These are phyloP conservation scores for Wickerhamomyces sydowiorum DNA, from an alignment of 805 yeast genomes.

Conservation along the genomic window DNA sequence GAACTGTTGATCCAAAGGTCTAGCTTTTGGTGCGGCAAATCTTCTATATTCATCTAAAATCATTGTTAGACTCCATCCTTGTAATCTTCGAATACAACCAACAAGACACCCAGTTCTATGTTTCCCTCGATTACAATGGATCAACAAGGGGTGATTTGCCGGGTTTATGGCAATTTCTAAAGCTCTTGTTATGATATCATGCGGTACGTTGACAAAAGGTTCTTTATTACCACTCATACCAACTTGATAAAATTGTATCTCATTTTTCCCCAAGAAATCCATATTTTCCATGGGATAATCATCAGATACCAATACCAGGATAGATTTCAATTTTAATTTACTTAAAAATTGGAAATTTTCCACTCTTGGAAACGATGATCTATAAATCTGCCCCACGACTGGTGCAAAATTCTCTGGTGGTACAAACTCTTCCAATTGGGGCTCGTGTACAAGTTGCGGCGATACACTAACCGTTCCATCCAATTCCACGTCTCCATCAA, in stretches of 20 bases:
- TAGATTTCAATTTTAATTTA: conserved; percentile 59
- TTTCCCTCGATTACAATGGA: conserved; percentile 95
- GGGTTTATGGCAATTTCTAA: conserved; percentile 79
- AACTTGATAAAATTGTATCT: conserved; percentile 72
- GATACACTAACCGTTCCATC: too few species aligned
- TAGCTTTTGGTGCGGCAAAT: conserved; percentile 90
- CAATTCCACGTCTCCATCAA: too few species aligned
- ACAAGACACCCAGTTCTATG: conserved; percentile 96
- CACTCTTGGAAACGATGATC: conserved; percentile 85
- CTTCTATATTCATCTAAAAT: conserved; percentile 93
- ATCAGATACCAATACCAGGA: conserved; percentile 85
- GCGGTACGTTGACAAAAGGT: conserved; percentile 76
- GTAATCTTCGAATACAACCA: conserved; percentile 85
- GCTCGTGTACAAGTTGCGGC: too few species aligned
- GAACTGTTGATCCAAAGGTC: conserved; percentile 94
- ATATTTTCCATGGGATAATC: conserved; percentile 77
- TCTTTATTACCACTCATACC: conserved; percentile 96
- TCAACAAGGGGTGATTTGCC: conserved; percentile 81
- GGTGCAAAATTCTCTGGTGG: conserved; percentile 92
- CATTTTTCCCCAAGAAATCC: conserved; percentile 54
- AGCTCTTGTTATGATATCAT: conserved; percentile 70
- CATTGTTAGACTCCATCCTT: conserved; percentile 89
- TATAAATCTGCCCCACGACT: conserved; percentile 71
- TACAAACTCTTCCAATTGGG: conserved; percentile 14
- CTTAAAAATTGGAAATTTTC: conserved; percentile 72